Conservation (phyloP, 129 eudicot genomes). For the Gnaphalium uliginosum region DNA sequence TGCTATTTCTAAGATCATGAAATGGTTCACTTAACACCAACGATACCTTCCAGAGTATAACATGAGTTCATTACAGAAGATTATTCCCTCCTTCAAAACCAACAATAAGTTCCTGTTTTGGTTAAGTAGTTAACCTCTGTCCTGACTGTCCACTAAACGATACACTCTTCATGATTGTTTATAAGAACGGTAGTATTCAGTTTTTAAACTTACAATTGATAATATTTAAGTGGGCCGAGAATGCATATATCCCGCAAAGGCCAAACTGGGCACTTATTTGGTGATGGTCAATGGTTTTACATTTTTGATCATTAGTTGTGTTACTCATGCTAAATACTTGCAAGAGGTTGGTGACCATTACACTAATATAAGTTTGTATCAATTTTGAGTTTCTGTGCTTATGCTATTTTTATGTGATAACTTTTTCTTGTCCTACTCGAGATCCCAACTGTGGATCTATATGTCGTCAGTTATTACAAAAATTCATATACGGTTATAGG, state of each 20-base stretch:
- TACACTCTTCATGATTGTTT: conserved; percentile 5
- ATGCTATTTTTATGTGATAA: neutral
- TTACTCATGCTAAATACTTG: conserved; percentile 20
- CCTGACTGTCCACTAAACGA: conserved; percentile 2
- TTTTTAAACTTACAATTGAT: neutral
- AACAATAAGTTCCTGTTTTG: conserved; percentile 13
- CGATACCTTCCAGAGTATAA: conserved; percentile 6
- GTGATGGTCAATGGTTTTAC: conserved; percentile 19
- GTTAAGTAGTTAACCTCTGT: neutral
- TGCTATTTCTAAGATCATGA: conserved; percentile 40
- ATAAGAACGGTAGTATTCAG: neutral
- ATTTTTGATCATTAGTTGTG: conserved; percentile 30
- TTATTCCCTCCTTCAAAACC: conserved; percentile 2
- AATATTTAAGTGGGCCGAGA: conserved; percentile 10
- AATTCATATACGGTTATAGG: neutral
- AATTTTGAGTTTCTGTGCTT: conserved; percentile 21
- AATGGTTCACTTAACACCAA: conserved; percentile 8
- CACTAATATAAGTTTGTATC: conserved; percentile 8
- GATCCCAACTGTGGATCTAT: neutral
- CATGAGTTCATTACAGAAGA: conserved; percentile 10
- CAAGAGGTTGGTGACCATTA: conserved; percentile 7
- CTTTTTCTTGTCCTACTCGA: neutral
- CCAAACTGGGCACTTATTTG: conserved; percentile 6
- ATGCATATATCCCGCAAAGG: neutral
- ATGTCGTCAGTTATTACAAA: neutral